Conservation (phyloP, 1,284 basidiomycete species). For the Microbotryomycetes sp. region DNA sequence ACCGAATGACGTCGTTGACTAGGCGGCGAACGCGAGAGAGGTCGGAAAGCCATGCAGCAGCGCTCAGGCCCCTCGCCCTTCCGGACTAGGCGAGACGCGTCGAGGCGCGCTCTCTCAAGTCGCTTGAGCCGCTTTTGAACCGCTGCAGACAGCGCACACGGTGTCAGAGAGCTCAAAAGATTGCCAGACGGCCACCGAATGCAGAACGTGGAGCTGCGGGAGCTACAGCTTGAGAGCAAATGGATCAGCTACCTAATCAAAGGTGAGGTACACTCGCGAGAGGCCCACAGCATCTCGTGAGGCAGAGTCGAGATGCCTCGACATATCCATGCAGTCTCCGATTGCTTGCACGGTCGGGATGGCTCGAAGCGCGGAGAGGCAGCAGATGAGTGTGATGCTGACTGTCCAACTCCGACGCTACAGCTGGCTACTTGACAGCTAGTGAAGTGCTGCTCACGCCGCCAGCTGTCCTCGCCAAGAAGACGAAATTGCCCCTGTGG, state of each 20-base stretch:
- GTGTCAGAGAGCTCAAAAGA: no score
- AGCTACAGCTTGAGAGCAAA: neutral
- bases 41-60: neutral
- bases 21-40: neutral
- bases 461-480: neutral
- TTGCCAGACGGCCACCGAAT: no score
- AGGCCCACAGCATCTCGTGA: no score
- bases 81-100: neutral
- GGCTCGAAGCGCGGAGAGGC: no score
- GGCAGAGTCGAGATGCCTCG: no score
- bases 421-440: constrained; percentile 19
- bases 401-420: neutral
- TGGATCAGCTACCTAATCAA: constrained; percentile 1
- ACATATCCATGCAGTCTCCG: no score
- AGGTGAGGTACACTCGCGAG: neutral
- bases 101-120: neutral
- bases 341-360: no score
- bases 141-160: no score
- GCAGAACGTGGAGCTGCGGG: constrained; percentile 1
- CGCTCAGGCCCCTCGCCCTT: neutral
- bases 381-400: no score
- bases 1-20: neutral
- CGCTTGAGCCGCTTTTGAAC: neutral
- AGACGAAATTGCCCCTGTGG: neutral
- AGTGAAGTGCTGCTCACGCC: constrained; percentile 24